Evolutionary conservation across 169 alveolate species (phyloP), one percentile per base, ranked within the genome.

Genomic region (Cryptosporidium baileyi): DNA sequence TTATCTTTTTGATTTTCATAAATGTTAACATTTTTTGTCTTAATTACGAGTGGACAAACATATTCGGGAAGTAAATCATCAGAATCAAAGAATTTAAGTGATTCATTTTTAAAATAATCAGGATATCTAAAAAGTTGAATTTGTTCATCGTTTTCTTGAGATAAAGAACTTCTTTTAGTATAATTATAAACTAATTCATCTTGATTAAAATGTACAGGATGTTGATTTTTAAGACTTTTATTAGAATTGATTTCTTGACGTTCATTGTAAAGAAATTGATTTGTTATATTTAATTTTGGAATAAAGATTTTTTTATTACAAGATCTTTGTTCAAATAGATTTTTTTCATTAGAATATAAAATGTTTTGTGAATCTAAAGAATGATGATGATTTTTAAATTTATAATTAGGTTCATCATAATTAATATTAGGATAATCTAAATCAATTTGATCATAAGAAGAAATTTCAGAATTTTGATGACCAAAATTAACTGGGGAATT

Each of bases 11-110:
- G 3, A 15, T 6, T 24, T 0, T 17, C 63, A 26, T 26, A 26
- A 1, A 8, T 9, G 2, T 9, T 9, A 28, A 24, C 17, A 1
- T n/a, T 57, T 0, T 47, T 9, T n/a, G 59, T 4, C 9, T 15
- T 24, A 38, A 65, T 32, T 2, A 65, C 34, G 2, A 65, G 36
- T 7, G 63, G 61, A 45, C 81, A 65, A 13, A 65, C 63, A 1
- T 61, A 65, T 7, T 13, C 47, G 15, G 81, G 81, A 49, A 47
- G 63, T 8, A 65, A 51, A 13, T 65, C 81, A 15, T 65, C 81
- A 1, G 63, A 45, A 26, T 65, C 81, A 34, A 65, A 65, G 24
- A 32, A 65, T 51, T 44, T 40, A 22, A 65, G 61, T 45, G 81
- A 65, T 15, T 65, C 81, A 5, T 36, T 45, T 8, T 49, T 49